Percentiles rank a stretch among this genome's conserved stretches.
Evolutionary conservation across 2,329 filamentous ascomycete genomes (phyloP).

Genomic region (Xylariaceae sp.): DNA sequence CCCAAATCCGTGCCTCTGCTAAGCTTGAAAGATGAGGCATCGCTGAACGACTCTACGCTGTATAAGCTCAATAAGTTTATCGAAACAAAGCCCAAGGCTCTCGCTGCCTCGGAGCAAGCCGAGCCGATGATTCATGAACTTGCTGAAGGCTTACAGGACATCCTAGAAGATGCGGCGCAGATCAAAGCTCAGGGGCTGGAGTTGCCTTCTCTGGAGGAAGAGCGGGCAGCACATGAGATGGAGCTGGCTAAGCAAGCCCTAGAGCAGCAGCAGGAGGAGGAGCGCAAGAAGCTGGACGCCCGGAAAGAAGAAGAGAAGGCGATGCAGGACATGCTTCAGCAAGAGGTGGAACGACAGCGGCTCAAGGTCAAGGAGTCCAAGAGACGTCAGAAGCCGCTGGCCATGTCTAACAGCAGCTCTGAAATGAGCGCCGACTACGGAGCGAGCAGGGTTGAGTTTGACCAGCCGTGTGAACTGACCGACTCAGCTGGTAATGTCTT

Average conservation of each 20-base stretch:
- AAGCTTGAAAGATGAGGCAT: constrained; percentile 57
- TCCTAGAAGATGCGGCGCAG: constrained; percentile 80
- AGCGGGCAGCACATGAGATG: constrained; percentile 77
- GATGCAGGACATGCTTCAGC: constrained; percentile 64
- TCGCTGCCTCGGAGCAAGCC: constrained; percentile 48
- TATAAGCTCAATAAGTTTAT: constrained; percentile 64
- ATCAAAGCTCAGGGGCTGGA: constrained; percentile 69
- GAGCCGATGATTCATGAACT: constrained; percentile 59
- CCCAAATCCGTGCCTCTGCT: constrained; percentile 76
- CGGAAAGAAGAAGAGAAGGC: constrained; percentile 63
- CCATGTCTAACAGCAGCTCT: constrained; percentile 33
- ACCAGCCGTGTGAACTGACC: constrained; percentile 58
- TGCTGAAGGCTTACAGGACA: constrained; percentile 63
- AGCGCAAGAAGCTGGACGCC: constrained; percentile 50
- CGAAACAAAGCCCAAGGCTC: constrained; percentile 51
- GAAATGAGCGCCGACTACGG: constrained; percentile 31
- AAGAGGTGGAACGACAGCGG: constrained; percentile 64
- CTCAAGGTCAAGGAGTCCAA: constrained; percentile 60
- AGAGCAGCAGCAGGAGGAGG: constrained; percentile 49
- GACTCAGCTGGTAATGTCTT: constrained; percentile 59
- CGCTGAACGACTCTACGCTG: constrained; percentile 63
- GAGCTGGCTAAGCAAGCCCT: constrained; percentile 56
- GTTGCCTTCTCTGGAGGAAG: constrained; percentile 81
- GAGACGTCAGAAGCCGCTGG: constrained; percentile 50
- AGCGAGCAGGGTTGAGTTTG: constrained; percentile 51